Percentiles rank a stretch among this genome's conserved stretches.
Conservation (phyloP, 2,329 filamentous ascomycete species). For the Acrodontium crateriforme region DNA sequence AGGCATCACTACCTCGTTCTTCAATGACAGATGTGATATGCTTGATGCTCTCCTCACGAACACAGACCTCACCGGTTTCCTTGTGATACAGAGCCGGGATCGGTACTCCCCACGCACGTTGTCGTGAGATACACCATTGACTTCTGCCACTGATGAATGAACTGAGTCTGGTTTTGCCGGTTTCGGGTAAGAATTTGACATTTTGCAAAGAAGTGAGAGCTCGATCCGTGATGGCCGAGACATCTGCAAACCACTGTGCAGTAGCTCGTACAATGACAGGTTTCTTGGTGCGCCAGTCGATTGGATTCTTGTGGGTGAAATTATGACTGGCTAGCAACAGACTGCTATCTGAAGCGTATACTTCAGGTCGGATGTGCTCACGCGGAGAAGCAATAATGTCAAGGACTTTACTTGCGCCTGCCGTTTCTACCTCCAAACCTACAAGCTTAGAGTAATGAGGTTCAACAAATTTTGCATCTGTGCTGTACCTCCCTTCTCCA, state of each 20-base stretch:
- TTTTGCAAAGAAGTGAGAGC: constrained; percentile 56
- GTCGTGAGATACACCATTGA: constrained; percentile 96
- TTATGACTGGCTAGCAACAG: constrained; percentile 56
- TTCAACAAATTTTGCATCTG: constrained; percentile 59
- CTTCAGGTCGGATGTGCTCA: constrained; percentile 4
- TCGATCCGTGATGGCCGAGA: constrained; percentile 62
- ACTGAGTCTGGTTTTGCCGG: constrained; percentile 59
- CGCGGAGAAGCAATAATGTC: constrained; percentile 43
- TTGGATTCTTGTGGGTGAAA: constrained; percentile 86
- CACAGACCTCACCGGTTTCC: constrained; percentile 49
- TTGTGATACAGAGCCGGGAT: constrained; percentile 77
- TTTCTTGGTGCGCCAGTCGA: constrained; percentile 92
- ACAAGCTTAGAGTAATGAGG: constrained; percentile 34
- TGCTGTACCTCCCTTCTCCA: constrained; percentile 66
- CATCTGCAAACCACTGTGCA: constrained; percentile 95
- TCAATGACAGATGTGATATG: constrained; percentile 74
- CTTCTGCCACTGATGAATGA: constrained; percentile 78
- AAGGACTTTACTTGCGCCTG: constrained; percentile 57
- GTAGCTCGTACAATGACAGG: constrained; percentile 86
- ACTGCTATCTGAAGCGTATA: constrained; percentile 6
- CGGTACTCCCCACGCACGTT: constrained; percentile 90
- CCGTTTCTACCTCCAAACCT: constrained; percentile 57
- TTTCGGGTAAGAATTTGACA: constrained; percentile 66
- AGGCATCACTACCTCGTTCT: constrained; percentile 71
- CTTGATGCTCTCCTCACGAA: constrained; percentile 63